These are phyloP conservation scores for Flaveria ramosissima DNA, from an alignment of 129 eudicot genomes.

Conservation along the genomic window DNA sequence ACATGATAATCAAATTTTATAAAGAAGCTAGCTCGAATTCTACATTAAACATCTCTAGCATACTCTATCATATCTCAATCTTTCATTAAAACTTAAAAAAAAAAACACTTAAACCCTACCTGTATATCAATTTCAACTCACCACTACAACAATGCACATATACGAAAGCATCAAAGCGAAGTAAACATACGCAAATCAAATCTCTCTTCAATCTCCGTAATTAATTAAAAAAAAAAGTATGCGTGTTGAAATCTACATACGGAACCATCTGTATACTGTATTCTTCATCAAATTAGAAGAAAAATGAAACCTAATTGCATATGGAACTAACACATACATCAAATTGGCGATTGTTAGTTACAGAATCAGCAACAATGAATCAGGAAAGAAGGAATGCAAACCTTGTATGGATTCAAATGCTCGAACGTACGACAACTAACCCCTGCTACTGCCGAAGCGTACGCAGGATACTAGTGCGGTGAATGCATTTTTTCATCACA, in stretches of 20 bases:
- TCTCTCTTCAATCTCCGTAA: background rate
- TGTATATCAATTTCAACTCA: background rate
- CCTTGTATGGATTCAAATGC: background rate
- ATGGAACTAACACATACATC: background rate
- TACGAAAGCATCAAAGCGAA: background rate
- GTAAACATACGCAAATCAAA: background rate
- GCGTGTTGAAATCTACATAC: background rate
- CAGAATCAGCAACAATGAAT: background rate
- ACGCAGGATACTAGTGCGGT: background rate
- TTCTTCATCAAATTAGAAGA: background rate
- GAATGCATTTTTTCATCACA: background rate
- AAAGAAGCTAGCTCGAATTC: background rate
- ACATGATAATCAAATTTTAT: no score
- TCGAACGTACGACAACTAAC: background rate
- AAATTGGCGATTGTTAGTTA: background rate
- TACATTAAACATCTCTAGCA: background rate
- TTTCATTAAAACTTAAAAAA: no score
- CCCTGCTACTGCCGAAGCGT: background rate
- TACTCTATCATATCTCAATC: background rate
- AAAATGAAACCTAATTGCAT: slow-evolving; percentile 16
- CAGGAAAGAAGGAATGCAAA: background rate
- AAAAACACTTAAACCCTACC: background rate
- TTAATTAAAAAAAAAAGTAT: background rate
- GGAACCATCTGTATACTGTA: background rate
- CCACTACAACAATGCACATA: background rate